Percentiles rank a stretch among this genome's conserved stretches.
Evolutionary conservation across 495 filamentous ascomycete genomes (phyloP).

Genomic region (Friedmanniomyces endolithicus): DNA sequence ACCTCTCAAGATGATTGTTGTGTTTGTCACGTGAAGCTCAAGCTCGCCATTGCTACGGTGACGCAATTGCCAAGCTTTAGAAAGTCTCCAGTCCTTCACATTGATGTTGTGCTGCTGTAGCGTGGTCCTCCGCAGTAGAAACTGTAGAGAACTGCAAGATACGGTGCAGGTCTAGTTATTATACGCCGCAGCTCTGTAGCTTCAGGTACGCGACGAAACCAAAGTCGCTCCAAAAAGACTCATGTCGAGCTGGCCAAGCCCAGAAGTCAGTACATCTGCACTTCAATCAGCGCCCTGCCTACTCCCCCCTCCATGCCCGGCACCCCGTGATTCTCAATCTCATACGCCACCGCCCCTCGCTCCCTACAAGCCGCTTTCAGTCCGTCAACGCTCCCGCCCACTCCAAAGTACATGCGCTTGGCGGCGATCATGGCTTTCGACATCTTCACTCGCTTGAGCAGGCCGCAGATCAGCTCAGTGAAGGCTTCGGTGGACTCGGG

Average conservation of each 20-base stretch:
- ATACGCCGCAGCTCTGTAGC: too few species aligned
- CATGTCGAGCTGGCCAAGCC: neutral
- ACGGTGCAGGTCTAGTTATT: too few species aligned
- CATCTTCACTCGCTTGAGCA: slow-evolving; percentile 45
- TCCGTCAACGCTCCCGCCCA: slow-evolving; percentile 84
- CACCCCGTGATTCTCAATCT: slow-evolving; percentile 31
- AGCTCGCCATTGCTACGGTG: too few species aligned
- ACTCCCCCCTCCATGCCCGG: slow-evolving; percentile 47
- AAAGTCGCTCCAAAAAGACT: too few species aligned
- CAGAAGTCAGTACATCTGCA: slow-evolving; percentile 29
- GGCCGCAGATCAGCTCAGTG: slow-evolving; percentile 52
- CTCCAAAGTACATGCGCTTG: slow-evolving; percentile 92
- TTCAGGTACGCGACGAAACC: too few species aligned
- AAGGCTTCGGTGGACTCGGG: slow-evolving; percentile 62
- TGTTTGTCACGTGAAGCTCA: too few species aligned
- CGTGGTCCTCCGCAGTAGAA: too few species aligned
- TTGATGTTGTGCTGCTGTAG: too few species aligned
- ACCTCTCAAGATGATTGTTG: neutral
- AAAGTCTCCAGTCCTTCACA: too few species aligned
- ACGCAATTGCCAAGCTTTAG: too few species aligned
- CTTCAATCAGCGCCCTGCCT: slow-evolving; percentile 32
- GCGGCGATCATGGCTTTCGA: slow-evolving; percentile 69
- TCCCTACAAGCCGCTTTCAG: slow-evolving; percentile 54
- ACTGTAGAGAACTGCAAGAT: too few species aligned
- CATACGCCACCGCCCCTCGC: slow-evolving; percentile 42